Percentiles rank a stretch among this genome's conserved stretches.
Conservation (phyloP, 2,329 filamentous ascomycete species). For the Fusarium odoratissimum region DNA sequence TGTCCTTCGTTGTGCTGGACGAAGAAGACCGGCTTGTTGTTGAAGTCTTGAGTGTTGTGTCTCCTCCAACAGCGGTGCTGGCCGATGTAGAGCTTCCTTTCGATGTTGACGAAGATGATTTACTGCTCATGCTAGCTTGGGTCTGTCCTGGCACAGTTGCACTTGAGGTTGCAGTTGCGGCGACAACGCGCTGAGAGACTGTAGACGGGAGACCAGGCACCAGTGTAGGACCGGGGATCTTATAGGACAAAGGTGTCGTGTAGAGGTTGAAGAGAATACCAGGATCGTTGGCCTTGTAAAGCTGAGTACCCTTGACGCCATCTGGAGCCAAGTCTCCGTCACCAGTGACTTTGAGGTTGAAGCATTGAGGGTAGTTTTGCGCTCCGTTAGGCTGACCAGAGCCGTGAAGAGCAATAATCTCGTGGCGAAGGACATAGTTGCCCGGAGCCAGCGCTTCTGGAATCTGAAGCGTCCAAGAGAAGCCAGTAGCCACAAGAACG, state of each 20-base stretch:
- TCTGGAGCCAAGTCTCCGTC: constrained; percentile 50
- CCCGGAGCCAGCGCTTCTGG: constrained; percentile 50
- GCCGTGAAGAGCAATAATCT: constrained; percentile 63
- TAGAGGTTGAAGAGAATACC: constrained; percentile 52
- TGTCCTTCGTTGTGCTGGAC: not conserved
- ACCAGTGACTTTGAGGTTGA: constrained; percentile 60
- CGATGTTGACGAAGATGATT: not conserved
- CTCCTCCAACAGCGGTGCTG: not conserved
- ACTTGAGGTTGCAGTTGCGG: constrained; percentile 34
- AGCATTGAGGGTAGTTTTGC: constrained; percentile 64
- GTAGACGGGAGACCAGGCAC: constrained; percentile 36
- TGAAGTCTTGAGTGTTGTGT: constrained; percentile 26
- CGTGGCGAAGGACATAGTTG: constrained; percentile 63
- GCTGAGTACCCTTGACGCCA: constrained; percentile 47
- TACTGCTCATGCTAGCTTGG: not conserved
- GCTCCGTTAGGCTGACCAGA: constrained; percentile 57
- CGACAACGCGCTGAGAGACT: constrained; percentile 11
- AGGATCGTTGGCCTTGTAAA: constrained; percentile 47
- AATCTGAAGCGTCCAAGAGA: constrained; percentile 50
- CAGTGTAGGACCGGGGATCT: constrained; percentile 45
- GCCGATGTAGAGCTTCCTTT: not conserved
- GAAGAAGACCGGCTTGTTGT: constrained; percentile 3
- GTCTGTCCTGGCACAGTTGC: constrained; percentile 33
- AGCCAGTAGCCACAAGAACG: constrained; percentile 56
- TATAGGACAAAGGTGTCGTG: constrained; percentile 41